Evolutionary conservation across 768 basidiomycete species (phyloP), one percentile per base, ranked within the genome.

Genomic region (Coprinopsis strossmayeri): DNA sequence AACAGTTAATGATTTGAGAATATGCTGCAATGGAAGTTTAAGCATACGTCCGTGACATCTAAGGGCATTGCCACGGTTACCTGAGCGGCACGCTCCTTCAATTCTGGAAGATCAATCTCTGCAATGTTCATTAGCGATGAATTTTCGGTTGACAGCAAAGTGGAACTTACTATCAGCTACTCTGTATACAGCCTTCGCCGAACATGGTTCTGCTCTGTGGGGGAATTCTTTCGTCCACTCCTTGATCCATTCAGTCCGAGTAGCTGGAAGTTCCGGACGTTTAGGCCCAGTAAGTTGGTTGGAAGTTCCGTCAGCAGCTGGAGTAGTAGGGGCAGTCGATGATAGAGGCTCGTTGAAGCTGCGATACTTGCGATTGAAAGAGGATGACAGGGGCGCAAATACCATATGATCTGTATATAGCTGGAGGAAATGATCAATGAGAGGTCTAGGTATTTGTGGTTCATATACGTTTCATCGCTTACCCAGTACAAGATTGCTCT

Each of bases 361-460:
- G 61, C 57, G 28, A 27, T 44, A 49, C 61, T 55, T 12, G 55
- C 55, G 32, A 59, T 67, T 28, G 46, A 87, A 85, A 26, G 79
- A 76, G 4, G 91, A 93, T 0, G 88, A 80, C 15, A 93, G 68
- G 0, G 91, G 91, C 0, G 91, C 87, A 55, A 93, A 93, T 24
- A 82, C 74, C 53, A 93, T 86, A 23, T 74, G 76, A 57, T 91
- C 88, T 13, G 91, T 93, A 61, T 93, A 94, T 21, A 93, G 69
- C 90, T 91, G 55, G 2, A 37, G 45, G n/a, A 18, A 17, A 9
- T 15, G 24, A n/a, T 27, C 11, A 15, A 15, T 40, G 28, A 38
- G 15, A 27, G 11, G 24, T 27, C 5, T 12, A 25, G 20, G 3
- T 5, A 11, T 34, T 34, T 47, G 17, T 10, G 18, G 21, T 24